Percentiles rank a stretch among this genome's conserved stretches.
These are phyloP conservation scores for Nitzschia putrida DNA, from an alignment of 108 stramenopile species.

Conservation along the genomic window DNA sequence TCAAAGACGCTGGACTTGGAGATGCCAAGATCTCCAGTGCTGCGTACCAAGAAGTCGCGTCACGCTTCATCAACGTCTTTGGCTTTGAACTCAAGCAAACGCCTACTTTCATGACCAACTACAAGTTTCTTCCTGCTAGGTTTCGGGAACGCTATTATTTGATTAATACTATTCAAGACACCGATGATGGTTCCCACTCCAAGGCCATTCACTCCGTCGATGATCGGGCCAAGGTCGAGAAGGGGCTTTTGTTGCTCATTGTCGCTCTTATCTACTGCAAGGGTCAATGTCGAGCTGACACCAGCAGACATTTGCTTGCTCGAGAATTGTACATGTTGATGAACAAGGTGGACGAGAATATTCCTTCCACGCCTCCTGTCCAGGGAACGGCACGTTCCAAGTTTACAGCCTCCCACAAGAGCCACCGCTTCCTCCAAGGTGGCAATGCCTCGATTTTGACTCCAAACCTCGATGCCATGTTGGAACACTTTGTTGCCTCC, in stretches of 20 bases:
- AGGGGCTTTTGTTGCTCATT: constrained; percentile 72
- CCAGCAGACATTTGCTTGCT: constrained; percentile 74
- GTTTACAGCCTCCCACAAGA: constrained; percentile 16
- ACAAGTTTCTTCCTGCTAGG: constrained; percentile 48
- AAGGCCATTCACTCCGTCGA: constrained; percentile 65
- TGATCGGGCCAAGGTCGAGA: constrained; percentile 49
- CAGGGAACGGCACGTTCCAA: constrained; percentile 46
- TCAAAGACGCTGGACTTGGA: constrained; percentile 66
- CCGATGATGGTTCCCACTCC: constrained; percentile 61
- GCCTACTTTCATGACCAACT: constrained; percentile 61
- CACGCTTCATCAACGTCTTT: constrained; percentile 68
- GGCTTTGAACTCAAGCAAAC: constrained; percentile 64
- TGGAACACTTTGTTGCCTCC: constrained; percentile 68
- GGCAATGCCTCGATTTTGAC: constrained; percentile 28
- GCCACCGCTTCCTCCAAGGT: constrained; percentile 13
- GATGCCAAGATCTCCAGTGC: constrained; percentile 47
- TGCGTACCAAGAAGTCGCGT: constrained; percentile 58
- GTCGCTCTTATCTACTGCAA: constrained; percentile 80
- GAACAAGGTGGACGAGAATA: constrained; percentile 75
- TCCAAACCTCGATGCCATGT: constrained; percentile 70
- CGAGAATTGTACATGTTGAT: constrained; percentile 65
- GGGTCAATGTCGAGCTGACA: constrained; percentile 55
- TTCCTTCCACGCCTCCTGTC: constrained; percentile 71
- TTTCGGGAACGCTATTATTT: constrained; percentile 79
- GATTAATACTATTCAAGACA: constrained; percentile 58